Conservation (phyloP, 2,329 filamentous ascomycete genomes). For the Didymella pomorum region DNA sequence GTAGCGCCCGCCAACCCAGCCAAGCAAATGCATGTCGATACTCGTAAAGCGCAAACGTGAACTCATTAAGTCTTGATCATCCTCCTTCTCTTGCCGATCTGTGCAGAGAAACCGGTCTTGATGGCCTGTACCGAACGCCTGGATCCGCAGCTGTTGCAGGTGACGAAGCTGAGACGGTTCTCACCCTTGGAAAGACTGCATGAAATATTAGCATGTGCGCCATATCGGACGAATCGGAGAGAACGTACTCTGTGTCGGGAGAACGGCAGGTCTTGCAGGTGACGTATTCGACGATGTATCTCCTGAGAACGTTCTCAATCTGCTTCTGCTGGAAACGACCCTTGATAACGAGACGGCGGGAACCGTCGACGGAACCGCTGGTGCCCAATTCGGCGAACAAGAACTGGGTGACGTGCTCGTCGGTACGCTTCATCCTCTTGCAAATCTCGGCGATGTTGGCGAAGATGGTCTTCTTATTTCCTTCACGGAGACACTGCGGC, state of each 20-base stretch:
- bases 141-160: constrained; percentile 76
- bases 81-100: constrained; percentile 98
- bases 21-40: constrained; percentile 35
- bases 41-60: constrained; percentile 32
- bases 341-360: constrained; percentile 94
- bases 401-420: constrained; percentile 97
- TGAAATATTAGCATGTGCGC: constrained; percentile 70
- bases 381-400: constrained; percentile 98
- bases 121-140: constrained; percentile 92
- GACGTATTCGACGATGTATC: constrained; percentile 98
- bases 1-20: constrained; percentile 32
- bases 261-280: constrained; percentile 92
- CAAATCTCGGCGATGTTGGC: constrained; percentile 99
- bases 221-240: neutral
- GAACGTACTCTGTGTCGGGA: constrained; percentile 40
- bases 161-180: constrained; percentile 98
- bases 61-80: constrained; percentile 73
- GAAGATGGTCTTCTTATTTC: constrained; percentile 98
- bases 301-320: constrained; percentile 94
- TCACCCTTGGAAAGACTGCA: constrained; percentile 98
- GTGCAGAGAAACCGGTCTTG: constrained; percentile 99
- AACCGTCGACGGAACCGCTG: constrained; percentile 89
- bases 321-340: constrained; percentile 99
- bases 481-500: constrained; percentile 98
- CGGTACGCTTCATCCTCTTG: constrained; percentile 98